Conservation (phyloP, 176 grass and related monocot genomes). For the Dactylis glomerata region DNA sequence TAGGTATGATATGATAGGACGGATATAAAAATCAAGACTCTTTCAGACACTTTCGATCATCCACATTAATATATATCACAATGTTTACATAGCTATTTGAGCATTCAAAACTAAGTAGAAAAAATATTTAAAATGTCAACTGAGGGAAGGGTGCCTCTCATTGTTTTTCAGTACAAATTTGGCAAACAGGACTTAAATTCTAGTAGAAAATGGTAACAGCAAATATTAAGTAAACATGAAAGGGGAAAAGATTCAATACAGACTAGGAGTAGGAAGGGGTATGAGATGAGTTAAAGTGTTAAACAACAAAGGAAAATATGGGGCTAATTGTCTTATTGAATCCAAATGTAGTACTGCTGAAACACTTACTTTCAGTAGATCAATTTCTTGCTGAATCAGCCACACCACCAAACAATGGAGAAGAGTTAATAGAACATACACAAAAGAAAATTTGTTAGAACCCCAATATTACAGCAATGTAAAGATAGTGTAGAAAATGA, state of each 20-base stretch:
- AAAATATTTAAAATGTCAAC: background rate
- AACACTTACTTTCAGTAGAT: slow-evolving; percentile 89
- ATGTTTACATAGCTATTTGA: background rate
- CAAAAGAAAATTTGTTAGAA: slow-evolving; percentile 44
- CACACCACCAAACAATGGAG: slow-evolving; percentile 26
- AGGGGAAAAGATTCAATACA: background rate
- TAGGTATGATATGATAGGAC: background rate
- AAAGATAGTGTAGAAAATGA: slow-evolving; percentile 8
- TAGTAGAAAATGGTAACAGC: background rate
- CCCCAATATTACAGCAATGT: background rate
- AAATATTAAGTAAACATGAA: background rate
- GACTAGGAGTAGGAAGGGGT: background rate
- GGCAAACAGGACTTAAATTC: background rate
- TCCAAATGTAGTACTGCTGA: background rate
- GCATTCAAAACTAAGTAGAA: background rate
- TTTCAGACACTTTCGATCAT: slow-evolving; percentile 14
- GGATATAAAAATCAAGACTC: background rate
- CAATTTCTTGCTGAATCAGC: slow-evolving; percentile 95
- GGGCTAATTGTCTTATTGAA: background rate
- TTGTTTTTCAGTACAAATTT: slow-evolving; percentile 5
- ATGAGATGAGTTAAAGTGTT: background rate
- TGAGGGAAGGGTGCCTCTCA: background rate
- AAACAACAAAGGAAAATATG: slow-evolving; percentile 1
- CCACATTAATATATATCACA: slow-evolving; percentile 4
- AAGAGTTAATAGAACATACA: slow-evolving; percentile 31